phyloP scores from a whole-genome alignment of 805 yeast species.

The Soucietia sequanensis region DNA sequence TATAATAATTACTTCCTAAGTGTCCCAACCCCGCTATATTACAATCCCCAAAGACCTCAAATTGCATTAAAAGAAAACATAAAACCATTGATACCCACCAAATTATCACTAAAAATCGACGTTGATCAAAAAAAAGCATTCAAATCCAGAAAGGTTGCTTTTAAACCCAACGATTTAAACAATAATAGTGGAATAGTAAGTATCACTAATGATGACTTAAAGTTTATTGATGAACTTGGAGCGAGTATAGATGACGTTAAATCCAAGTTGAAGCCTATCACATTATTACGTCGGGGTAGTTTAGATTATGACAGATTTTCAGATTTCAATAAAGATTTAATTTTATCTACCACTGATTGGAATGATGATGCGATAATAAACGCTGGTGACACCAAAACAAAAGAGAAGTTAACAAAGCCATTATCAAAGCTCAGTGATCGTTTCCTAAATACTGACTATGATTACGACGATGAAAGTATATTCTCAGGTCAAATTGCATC shows the following conservation, averaged over 20 bases:
- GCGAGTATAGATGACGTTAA: conserved; percentile 15
- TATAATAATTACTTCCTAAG: conserved; percentile 66
- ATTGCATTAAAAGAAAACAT: conserved; percentile 26
- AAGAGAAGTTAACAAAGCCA: conserved; percentile 11
- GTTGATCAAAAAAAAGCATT: conserved; percentile 58
- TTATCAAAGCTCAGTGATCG: neutral
- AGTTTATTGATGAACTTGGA: conserved; percentile 27
- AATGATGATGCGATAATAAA: conserved; percentile 63
- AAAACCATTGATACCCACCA: conserved; percentile 57
- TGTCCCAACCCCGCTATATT: conserved; percentile 57
- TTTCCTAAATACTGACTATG: conserved; percentile 10
- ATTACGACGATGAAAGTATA: conserved; percentile 65
- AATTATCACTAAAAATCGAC: conserved; percentile 58
- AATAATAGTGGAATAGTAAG: conserved; percentile 8
- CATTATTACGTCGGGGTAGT: conserved; percentile 28
- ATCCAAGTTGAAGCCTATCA: conserved; percentile 21
- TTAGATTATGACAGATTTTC: conserved; percentile 33
- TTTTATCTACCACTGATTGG: conserved; percentile 77
- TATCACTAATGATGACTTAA: conserved; percentile 32
- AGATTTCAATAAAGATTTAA: conserved; percentile 51
- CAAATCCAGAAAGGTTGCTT: conserved; percentile 23
- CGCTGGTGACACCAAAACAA: conserved; percentile 31
- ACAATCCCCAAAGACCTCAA: conserved; percentile 52
- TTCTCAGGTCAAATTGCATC: conserved; percentile 60
- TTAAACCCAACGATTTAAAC: conserved; percentile 1